These are phyloP conservation scores for Taxillus chinensis DNA, from an alignment of 164 flowering plant genomes.

Conservation along the genomic window DNA sequence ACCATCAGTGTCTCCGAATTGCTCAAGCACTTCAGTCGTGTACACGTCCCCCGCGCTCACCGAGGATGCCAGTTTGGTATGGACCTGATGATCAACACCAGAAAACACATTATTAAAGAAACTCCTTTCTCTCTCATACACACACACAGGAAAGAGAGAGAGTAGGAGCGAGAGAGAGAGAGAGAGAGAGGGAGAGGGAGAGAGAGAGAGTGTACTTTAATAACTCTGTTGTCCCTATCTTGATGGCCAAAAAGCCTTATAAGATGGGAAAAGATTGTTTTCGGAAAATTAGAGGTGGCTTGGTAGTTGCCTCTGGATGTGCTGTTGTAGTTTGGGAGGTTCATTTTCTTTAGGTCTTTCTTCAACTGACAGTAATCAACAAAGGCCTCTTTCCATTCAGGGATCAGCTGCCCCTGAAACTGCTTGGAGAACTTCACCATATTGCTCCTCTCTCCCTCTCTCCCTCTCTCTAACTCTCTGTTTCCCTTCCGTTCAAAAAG, in stretches of 20 bases:
- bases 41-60: conserved; percentile 65
- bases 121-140: too few relatives aligned
- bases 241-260: conserved; percentile 24
- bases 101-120: background rate
- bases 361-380: conserved; percentile 89
- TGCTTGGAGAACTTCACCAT: conserved; percentile 98
- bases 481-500: background rate
- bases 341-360: conserved; percentile 76
- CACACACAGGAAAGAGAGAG: too few relatives aligned
- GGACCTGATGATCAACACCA: conserved; percentile 46
- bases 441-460: conserved; percentile 5
- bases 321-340: conserved; percentile 23
- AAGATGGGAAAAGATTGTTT: conserved; percentile 26
- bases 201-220: conserved; percentile 46
- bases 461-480: background rate
- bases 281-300: conserved; percentile 31
- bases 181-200: background rate
- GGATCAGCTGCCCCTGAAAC: conserved; percentile 86
- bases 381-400: conserved; percentile 98
- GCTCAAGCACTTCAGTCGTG: conserved; percentile 81
- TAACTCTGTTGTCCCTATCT: conserved; percentile 44
- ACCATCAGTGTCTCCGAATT: conserved; percentile 58
- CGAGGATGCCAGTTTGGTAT: conserved; percentile 64
- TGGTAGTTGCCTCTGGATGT: conserved; percentile 16
- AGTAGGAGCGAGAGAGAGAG: too few relatives aligned